Percentiles rank a stretch among this genome's conserved stretches.
These are phyloP conservation scores for Silybum marianum DNA, from an alignment of 129 eudicot species.

Conservation along the genomic window DNA sequence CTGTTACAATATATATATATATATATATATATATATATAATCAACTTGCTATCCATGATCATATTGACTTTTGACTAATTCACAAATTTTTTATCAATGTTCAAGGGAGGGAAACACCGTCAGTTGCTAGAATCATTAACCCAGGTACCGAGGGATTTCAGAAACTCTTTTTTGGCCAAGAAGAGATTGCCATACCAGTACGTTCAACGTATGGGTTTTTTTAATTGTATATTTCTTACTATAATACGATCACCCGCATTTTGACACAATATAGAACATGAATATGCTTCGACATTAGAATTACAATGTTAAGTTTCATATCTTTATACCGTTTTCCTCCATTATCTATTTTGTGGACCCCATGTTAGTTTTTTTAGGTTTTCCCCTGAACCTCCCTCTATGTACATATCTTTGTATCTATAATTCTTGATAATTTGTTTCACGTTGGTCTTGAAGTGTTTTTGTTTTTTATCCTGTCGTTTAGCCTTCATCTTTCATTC, in stretches of 20 bases:
- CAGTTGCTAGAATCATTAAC: constrained; percentile 97
- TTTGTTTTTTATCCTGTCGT: background rate
- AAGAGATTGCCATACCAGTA: constrained; percentile 96
- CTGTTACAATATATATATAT: no score
- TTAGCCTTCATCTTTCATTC: background rate
- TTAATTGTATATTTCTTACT: background rate
- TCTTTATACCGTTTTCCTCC: background rate
- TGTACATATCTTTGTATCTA: no score
- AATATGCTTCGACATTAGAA: background rate
- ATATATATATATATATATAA: no score
- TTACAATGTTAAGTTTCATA: background rate
- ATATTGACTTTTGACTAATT: constrained; percentile 9
- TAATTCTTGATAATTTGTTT: background rate
- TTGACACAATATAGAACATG: background rate
- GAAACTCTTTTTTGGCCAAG: no score
- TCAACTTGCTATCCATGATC: no score
- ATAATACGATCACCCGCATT: background rate
- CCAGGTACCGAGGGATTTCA: constrained; percentile 99
- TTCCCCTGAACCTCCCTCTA: no score
- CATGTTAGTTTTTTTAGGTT: background rate
- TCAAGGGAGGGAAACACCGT: constrained; percentile 97
- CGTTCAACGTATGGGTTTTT: constrained; percentile 69
- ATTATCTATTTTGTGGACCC: background rate
- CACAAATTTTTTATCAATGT: background rate
- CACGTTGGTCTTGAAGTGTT: background rate